Percentiles rank a stretch among this genome's conserved stretches.
These are phyloP conservation scores for Acaromyces ingoldii DNA, from an alignment of 1,284 basidiomycete genomes.

Conservation along the genomic window DNA sequence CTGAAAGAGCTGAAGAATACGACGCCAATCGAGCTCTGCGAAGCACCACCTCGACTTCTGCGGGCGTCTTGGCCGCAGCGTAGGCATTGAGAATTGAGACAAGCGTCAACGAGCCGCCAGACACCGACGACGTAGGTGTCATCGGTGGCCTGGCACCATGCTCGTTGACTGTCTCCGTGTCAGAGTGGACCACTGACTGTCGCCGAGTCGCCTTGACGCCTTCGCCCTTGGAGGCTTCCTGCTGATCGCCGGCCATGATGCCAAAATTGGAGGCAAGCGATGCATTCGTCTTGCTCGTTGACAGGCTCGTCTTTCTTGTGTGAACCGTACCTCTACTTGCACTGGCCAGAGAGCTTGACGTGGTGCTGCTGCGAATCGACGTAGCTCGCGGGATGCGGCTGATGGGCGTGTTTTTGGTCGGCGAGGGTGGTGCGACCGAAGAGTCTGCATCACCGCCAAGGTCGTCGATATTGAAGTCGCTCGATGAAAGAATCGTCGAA, in stretches of 20 bases:
- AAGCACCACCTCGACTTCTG: conserved; percentile 38
- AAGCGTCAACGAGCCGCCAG: conserved; percentile 19
- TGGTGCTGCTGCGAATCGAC: neutral
- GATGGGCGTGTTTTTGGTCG: conserved; percentile 2
- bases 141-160: too few relatives aligned
- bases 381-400: conserved; percentile 34
- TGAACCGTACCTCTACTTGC: too few relatives aligned
- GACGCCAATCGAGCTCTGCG: conserved; percentile 36
- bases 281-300: conserved; percentile 31
- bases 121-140: neutral
- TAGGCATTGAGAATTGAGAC: conserved; percentile 41
- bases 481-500: neutral
- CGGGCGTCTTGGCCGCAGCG: conserved; percentile 40
- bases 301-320: conserved; percentile 1
- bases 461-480: too few relatives aligned
- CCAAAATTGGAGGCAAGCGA: conserved; percentile 43
- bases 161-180: neutral
- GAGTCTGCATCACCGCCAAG: neutral
- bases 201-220: neutral
- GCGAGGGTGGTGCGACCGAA: neutral
- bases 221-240: neutral
- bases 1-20: conserved; percentile 28
- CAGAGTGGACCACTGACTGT: neutral
- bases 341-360: neutral
- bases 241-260: conserved; percentile 17